These are phyloP conservation scores for Platanus orientalis DNA, from an alignment of 164 flowering plant genomes.

Conservation along the genomic window DNA sequence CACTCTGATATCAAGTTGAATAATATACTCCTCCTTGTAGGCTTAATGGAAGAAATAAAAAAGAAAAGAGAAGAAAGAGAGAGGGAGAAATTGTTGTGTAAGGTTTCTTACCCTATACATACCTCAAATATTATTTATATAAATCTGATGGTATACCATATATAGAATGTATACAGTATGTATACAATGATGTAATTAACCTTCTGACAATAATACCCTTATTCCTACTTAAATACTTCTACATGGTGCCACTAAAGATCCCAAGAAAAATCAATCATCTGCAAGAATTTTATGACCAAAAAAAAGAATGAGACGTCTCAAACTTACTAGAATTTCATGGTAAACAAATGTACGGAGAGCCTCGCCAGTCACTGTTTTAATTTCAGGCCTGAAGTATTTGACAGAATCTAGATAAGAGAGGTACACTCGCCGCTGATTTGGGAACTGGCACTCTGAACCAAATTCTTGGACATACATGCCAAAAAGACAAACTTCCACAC, in stretches of 20 bases:
- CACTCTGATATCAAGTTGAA: no score
- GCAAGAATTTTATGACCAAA: background rate
- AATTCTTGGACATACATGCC: slow-evolving; percentile 99
- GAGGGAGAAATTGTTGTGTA: no score
- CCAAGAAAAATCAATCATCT: slow-evolving; percentile 1
- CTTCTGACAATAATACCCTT: no score
- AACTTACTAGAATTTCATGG: slow-evolving; percentile 90
- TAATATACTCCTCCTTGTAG: no score
- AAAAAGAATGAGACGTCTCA: background rate
- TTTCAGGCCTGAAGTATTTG: slow-evolving; percentile 94
- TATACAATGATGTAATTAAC: no score
- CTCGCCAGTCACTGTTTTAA: slow-evolving; percentile 82
- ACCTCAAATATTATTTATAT: no score
- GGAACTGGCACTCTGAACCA: slow-evolving; percentile 82
- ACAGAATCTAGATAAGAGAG: slow-evolving; percentile 97
- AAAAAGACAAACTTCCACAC: slow-evolving; percentile 98
- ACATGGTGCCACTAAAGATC: background rate
- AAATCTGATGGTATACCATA: no score
- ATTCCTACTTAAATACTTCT: background rate
- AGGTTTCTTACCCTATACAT: no score
- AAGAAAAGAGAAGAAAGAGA: no score
- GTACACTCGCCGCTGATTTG: slow-evolving; percentile 95
- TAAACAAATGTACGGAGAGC: slow-evolving; percentile 96
- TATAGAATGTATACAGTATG: no score
- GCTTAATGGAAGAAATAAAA: no score